Conservation (phyloP, 2,329 filamentous ascomycete genomes). For the Neurospora crassa region DNA sequence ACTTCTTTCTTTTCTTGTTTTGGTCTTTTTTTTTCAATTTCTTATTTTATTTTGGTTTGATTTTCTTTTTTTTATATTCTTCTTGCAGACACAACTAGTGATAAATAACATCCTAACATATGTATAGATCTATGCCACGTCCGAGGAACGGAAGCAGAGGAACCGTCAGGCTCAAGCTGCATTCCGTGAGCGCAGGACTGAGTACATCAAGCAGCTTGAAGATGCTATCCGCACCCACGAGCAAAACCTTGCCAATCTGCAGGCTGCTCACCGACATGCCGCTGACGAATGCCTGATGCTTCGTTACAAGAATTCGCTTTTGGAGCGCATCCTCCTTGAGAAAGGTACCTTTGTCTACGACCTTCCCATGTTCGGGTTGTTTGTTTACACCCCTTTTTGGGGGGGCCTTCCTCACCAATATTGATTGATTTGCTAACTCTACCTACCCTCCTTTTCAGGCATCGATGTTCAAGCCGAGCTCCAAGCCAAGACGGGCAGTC, state of each 20-base stretch:
- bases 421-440: conserved; percentile 5
- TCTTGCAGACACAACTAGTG: neutral
- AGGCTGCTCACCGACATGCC: conserved; percentile 87
- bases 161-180: conserved; percentile 96
- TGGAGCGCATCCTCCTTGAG: conserved; percentile 91
- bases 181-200: conserved; percentile 90
- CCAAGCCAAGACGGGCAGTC: conserved; percentile 82
- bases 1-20: neutral
- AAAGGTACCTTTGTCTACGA: conserved; percentile 53
- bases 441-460: conserved; percentile 37
- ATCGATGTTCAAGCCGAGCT: conserved; percentile 97
- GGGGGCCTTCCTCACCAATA: neutral
- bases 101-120: conserved; percentile 9
- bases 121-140: conserved; percentile 88
- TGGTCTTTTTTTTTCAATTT: neutral
- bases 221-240: conserved; percentile 96
- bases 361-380: neutral
- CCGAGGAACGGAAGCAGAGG: conserved; percentile 94
- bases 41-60: no score
- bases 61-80: no score
- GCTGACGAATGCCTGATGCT: conserved; percentile 97
- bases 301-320: conserved; percentile 92
- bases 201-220: conserved; percentile 99
- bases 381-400: neutral
- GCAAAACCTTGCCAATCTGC: conserved; percentile 82